Evolutionary conservation across 2,329 filamentous ascomycete species (phyloP), one percentile per base, ranked within the genome.

Genomic region (Xylaria sp.): DNA sequence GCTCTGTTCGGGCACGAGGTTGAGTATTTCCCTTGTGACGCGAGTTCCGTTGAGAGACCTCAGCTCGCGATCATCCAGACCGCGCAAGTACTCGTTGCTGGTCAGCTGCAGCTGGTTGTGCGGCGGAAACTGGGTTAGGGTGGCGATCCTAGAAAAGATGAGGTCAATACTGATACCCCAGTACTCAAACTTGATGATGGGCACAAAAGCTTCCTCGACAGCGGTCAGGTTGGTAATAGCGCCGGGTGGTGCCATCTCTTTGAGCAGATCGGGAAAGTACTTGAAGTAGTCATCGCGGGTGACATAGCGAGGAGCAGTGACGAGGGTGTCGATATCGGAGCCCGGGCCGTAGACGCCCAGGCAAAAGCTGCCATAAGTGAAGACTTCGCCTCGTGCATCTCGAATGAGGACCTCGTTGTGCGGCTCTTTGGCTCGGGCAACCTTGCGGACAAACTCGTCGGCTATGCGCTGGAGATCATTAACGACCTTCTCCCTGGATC

Each of bases 131-230:
- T 93, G 87, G 74, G 89, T 88, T 72, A 93, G 83, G 23, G 87
- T 86, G 69, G 91, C 84, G 73, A 97, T 88, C 64, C 92, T 87
- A 72, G 92, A 92, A 81, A 94, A 94, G 78, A 98, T 97, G 73
- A 99, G 83, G 86, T 99, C 96, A 78, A 99, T 97, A 79, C 93
- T 96, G 78, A 99, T 97, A 59, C 91, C 93, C 60, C 87, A 90
- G 74, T 97, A 93, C 79, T 97, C 93, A 76, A 98, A 93, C 79
- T 98, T 98, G 84, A 99, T 98, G 79, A 99, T 97, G 57, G 96
- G 96, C 8, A 98, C 95, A 77, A 93, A 97, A 3, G 95, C 93
- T 76, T 97, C 95, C 57, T 91, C 91, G 44, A 99, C 96, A 0
- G 92, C 89, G 1, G 93, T 91, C 75, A 98, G 85, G 78, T 97